Conservation (phyloP, 352 stramenopile species). For the Phytophthora tubulina region DNA sequence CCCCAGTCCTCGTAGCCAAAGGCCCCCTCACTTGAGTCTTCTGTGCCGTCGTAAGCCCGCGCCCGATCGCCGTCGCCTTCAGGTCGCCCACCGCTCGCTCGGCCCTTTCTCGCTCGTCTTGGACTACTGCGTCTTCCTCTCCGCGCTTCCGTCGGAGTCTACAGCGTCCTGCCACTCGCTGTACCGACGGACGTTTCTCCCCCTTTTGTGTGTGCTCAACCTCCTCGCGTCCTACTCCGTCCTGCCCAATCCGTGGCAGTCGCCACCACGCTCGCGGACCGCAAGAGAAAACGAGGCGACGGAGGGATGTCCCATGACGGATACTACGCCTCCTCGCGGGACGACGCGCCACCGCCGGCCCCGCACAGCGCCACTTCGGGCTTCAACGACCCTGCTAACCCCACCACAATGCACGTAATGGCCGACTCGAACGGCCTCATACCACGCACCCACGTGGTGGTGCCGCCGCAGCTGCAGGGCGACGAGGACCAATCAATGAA, state of each 20-base stretch:
- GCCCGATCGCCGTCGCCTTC: not conserved
- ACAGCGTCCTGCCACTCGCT: no score
- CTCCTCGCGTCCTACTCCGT: constrained; percentile 11
- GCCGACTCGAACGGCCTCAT: constrained; percentile 30
- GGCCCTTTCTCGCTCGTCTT: no score
- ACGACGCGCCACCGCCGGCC: constrained; percentile 41
- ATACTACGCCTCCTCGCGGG: constrained; percentile 60
- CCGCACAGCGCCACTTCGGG: constrained; percentile 38
- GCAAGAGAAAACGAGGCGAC: constrained; percentile 68
- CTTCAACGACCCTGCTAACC: constrained; percentile 33
- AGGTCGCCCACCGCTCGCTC: not conserved
- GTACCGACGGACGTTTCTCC: constrained; percentile 19
- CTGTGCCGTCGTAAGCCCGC: not conserved
- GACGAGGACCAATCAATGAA: constrained; percentile 52
- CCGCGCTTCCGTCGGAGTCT: no score
- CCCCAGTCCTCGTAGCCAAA: constrained; percentile 6
- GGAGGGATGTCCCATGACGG: constrained; percentile 71
- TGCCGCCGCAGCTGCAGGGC: constrained; percentile 33
- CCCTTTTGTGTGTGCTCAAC: not conserved
- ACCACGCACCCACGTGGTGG: constrained; percentile 21
- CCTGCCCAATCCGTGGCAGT: constrained; percentile 28
- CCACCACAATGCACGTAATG: constrained; percentile 34
- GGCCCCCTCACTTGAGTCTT: constrained; percentile 1
- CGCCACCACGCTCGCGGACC: constrained; percentile 53
- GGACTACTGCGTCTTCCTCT: no score